Conservation (phyloP, 1,284 basidiomycete species). For the Malassezia caprae region DNA sequence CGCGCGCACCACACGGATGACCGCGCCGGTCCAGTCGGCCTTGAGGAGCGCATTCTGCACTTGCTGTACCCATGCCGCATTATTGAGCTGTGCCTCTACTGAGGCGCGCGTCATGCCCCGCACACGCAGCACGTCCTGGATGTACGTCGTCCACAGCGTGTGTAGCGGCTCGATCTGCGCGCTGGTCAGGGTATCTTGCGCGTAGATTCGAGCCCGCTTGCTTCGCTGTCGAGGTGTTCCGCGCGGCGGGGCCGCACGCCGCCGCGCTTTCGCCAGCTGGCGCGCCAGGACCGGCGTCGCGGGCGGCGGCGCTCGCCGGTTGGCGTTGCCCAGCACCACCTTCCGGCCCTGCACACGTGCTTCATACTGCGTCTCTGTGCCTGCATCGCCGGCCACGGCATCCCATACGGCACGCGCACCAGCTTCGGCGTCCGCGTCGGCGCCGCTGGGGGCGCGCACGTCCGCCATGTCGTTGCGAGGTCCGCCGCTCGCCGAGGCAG, state of each 20-base stretch:
- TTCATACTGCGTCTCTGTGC: slow-evolving; percentile 5
- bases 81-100: not conserved
- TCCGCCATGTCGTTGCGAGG: not conserved
- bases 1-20: slow-evolving; percentile 7
- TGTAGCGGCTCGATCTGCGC: slow-evolving; percentile 1
- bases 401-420: not conserved
- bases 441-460: not conserved
- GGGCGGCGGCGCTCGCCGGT: slow-evolving; percentile 9
- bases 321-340: slow-evolving; percentile 8
- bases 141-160: slow-evolving; percentile 10
- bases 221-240: not conserved
- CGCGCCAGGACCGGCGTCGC: slow-evolving; percentile 5
- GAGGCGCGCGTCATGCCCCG: not conserved
- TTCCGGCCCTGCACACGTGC: slow-evolving; percentile 2
- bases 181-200: not conserved
- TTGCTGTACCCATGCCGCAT: not conserved
- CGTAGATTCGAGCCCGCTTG: not conserved
- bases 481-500: not conserved
- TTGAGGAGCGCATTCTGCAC: slow-evolving; percentile 15
- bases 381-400: not conserved
- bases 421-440: not conserved
- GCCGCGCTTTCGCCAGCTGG: not conserved
- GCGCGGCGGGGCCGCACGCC: not conserved
- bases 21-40: slow-evolving; percentile 15
- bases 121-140: slow-evolving; percentile 6